These are phyloP conservation scores for Berberis thunbergii DNA, from an alignment of 164 flowering plant genomes.

Conservation along the genomic window DNA sequence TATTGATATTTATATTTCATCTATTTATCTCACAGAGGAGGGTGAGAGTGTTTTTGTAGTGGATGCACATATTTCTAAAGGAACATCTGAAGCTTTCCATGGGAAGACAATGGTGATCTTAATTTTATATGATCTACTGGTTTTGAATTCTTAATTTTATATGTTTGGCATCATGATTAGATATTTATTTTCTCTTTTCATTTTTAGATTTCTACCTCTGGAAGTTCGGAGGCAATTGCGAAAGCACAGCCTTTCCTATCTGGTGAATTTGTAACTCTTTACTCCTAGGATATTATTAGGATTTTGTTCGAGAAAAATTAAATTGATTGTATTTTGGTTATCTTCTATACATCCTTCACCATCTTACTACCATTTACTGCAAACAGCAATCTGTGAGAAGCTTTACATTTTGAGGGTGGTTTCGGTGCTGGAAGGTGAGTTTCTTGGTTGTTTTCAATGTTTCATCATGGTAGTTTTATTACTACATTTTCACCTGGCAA, in stretches of 20 bases:
- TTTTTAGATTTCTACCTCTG: constrained; percentile 60
- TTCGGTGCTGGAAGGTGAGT: constrained; percentile 79
- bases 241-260: constrained; percentile 65
- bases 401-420: constrained; percentile 55
- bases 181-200: constrained; percentile 7
- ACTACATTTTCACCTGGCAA: neutral
- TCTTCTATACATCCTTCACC: neutral
- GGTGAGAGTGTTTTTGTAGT: constrained; percentile 30
- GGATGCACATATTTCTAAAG: constrained; percentile 55
- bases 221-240: constrained; percentile 57
- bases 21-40: constrained; percentile 30
- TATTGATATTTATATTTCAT: neutral
- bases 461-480: neutral
- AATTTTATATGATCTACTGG: neutral
- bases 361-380: constrained; percentile 12
- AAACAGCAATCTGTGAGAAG: constrained; percentile 73
- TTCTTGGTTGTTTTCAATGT: constrained; percentile 10
- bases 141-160: neutral
- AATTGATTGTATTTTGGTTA: neutral
- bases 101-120: constrained; percentile 60
- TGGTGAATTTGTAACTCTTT: constrained; percentile 27
- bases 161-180: neutral
- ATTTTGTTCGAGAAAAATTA: neutral
- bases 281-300: neutral
- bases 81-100: constrained; percentile 35